Evolutionary conservation across 306 rosid genomes (phyloP), one percentile per base, ranked within the genome.

Genomic region (Herpetospermum pedunculosum): DNA sequence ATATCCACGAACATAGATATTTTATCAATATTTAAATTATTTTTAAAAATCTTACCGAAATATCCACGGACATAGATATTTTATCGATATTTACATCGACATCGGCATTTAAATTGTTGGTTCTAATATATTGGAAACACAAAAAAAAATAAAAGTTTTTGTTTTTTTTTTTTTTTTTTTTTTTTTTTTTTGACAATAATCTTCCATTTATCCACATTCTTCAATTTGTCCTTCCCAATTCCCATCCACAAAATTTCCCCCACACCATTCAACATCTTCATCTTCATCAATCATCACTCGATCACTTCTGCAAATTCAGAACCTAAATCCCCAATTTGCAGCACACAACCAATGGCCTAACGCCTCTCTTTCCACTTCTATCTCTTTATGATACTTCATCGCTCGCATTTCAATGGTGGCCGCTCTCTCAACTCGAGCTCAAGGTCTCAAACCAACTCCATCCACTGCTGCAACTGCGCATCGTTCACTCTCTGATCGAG

Each of bases 361-460:
- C 62, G 1, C 26, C 2, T 44, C 4, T 18, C 48, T 29, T 23
- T 21, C 67, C 68, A 12, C 6, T 13, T 32, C 26, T n/a, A n/a
- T 30, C 12, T 34, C 69, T 37, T n/a, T 37, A 38, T 11, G 72
- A 11, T 5, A 9, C 72, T 60, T 67, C 38, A 4, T 48, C 49
- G 35, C 74, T 77, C 71, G 8, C 34, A 38, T 77, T 35, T 83
- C 89, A 84, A 91, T 88, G 95, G 84, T 85, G 89, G 86, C 86
- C 80, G 38, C 84, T 47, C 73, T 84, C 55, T 83, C 88, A 44
- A 46, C 80, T 70, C 86, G 79, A 77, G 35, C 78, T 63, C 90
- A 77, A 55, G 28, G 71, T 65, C 71, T 86, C 77, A 79, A 76
- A 18, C 32, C 82, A 46, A 59, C 82, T 76, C 52, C 43, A 64